Base-by-base conservation (phyloP, 768 basidiomycete genomes). In the Pleurotus cornucopiae region DNA sequence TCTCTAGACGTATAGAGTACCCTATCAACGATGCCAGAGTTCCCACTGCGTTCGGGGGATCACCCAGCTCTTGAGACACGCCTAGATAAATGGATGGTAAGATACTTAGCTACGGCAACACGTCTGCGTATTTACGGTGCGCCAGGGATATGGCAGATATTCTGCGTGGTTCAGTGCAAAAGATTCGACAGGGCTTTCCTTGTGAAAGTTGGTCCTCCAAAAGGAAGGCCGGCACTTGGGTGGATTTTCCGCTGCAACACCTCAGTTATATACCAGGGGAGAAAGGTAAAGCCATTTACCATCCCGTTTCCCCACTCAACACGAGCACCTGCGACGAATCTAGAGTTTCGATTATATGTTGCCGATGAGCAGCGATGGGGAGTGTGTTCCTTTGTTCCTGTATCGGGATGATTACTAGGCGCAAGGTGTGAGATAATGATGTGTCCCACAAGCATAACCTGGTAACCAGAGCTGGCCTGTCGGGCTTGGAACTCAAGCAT, bases 61-160 rank as follows among this genome's bases (percentile, higher is more conserved):
- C 96, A 6, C 96, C 96, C 3, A 99, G 75, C 69, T 99, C 96
- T 46, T 83, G 82, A 16, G 96, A 94, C 30, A 98, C 96, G 51
- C 71, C 82, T 78, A 55, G 11, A 45, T 21, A 18, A n/a, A 30
- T 12, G 6, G 11, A 34, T 34, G 48, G 14, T 53, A 25, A 38
- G n/a, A 34, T 46, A 5, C 25, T 37, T 49, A 12, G 11, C 30
- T 44, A 20, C 14, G 18, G 39, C n/a, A 40, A 46, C 44, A 55
- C 16, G 49, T 49, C 40, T 14, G 48, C 14, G 6, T 23, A 62
- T 73, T 20, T 57, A 71, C 94, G 86, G 61, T 96, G 92, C 0
- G 96, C 96, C 5, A 98, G 80, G 0, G 96, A 98, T 49, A 98
- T 91, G 1, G 96, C 95, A 54, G 94, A 95, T 60, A 98, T 98